Conservation (phyloP, 345 rosid species). For the Salix koriyanagi region DNA sequence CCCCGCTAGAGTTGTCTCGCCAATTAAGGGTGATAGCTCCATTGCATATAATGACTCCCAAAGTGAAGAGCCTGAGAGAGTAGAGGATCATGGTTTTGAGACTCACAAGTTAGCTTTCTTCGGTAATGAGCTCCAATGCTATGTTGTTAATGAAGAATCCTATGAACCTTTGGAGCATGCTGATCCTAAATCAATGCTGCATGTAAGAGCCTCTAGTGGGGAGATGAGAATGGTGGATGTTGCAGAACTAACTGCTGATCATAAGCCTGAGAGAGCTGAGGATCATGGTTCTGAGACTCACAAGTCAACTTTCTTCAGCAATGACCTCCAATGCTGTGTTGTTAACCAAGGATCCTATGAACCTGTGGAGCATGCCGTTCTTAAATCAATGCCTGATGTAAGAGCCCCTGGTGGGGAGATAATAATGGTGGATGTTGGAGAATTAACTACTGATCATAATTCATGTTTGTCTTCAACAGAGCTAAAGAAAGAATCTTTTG, state of each 20-base stretch:
- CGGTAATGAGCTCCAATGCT: slow-evolving; percentile 23
- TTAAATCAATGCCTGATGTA: slow-evolving; percentile 5
- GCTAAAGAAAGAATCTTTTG: slow-evolving; percentile 8
- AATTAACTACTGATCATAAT: background rate
- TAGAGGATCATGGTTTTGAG: background rate
- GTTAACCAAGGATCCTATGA: slow-evolving; percentile 19
- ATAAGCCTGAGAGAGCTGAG: background rate
- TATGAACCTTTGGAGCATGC: slow-evolving; percentile 27
- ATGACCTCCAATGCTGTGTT: slow-evolving; percentile 27
- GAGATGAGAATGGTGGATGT: background rate
- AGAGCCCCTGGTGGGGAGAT: slow-evolving; percentile 25
- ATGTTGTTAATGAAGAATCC: slow-evolving; percentile 15
- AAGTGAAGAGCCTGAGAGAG: slow-evolving; percentile 1
- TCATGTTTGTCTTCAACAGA: slow-evolving; percentile 15
- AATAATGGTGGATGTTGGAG: background rate
- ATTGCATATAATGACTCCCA: too few species aligned
- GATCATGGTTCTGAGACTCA: background rate
- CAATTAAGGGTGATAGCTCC: too few species aligned
- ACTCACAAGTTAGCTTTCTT: slow-evolving; percentile 8
- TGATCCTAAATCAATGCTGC: slow-evolving; percentile 10
- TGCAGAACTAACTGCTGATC: background rate
- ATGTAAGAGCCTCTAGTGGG: slow-evolving; percentile 22
- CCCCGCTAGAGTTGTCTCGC: too few species aligned
- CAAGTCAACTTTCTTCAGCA: slow-evolving; percentile 7
- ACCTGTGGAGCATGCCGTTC: slow-evolving; percentile 20